phyloP scores from a whole-genome alignment of 768 basidiomycete genomes.

The Thelephora ganbajun region DNA sequence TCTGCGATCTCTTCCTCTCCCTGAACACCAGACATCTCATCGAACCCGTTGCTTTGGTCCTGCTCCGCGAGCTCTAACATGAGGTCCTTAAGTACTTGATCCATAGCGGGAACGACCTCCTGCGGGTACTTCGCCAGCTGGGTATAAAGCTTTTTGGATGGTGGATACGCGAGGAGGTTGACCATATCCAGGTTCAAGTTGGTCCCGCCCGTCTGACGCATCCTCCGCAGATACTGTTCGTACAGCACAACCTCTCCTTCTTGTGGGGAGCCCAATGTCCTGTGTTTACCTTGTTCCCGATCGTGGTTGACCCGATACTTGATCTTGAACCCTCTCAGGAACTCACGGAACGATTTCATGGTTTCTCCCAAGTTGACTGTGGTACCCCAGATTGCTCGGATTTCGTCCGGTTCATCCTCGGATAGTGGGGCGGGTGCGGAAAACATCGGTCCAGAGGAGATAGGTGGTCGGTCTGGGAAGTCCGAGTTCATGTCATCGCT shows the following conservation, averaged over 20 bases:
- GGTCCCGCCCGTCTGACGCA: slow-evolving; percentile 86
- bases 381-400: slow-evolving; percentile 95
- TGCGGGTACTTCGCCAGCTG: slow-evolving; percentile 92
- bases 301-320: slow-evolving; percentile 75
- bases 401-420: slow-evolving; percentile 72
- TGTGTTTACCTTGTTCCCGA: slow-evolving; percentile 41
- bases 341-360: slow-evolving; percentile 83
- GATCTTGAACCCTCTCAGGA: slow-evolving; percentile 83
- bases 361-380: slow-evolving; percentile 85
- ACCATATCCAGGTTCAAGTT: slow-evolving; percentile 83
- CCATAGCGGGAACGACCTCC: slow-evolving; percentile 95
- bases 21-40: slow-evolving; percentile 62
- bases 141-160: slow-evolving; percentile 65
- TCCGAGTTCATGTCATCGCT: slow-evolving; percentile 44
- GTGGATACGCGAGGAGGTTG: slow-evolving; percentile 80
- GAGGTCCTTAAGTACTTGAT: slow-evolving; percentile 86
- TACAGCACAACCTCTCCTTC: slow-evolving; percentile 63
- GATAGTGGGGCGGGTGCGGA: slow-evolving; percentile 49
- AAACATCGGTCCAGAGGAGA: slow-evolving; percentile 39
- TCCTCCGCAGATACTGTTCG: slow-evolving; percentile 65
- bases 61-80: slow-evolving; percentile 81
- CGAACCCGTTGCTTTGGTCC: slow-evolving; percentile 55
- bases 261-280: slow-evolving; percentile 39
- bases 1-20: slow-evolving; percentile 82
- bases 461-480: slow-evolving; percentile 39